These are phyloP conservation scores for Candida tetrigidarum DNA, from an alignment of 1,139 yeast genomes.

Conservation along the genomic window DNA sequence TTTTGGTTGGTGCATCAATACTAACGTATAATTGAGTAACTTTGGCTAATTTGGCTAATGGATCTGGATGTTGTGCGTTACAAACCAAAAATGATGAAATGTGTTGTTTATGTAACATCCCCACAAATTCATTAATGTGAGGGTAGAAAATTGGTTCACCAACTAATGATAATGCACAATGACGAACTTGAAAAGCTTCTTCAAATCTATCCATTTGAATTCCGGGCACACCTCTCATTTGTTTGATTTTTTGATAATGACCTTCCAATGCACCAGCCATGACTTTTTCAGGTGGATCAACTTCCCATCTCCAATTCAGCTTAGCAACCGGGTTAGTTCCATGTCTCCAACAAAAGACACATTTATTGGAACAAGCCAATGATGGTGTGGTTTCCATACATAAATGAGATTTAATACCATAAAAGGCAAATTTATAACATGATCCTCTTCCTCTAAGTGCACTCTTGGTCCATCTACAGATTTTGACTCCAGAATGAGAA, in stretches of 20 bases:
- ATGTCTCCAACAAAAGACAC: slow-evolving; percentile 98
- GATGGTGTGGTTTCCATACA: slow-evolving; percentile 98
- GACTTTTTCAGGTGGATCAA: slow-evolving; percentile 85
- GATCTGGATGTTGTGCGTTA: slow-evolving; percentile 95
- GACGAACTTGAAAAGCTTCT: slow-evolving; percentile 87
- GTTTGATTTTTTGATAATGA: slow-evolving; percentile 89
- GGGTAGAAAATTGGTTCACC: slow-evolving; percentile 97
- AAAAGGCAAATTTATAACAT: slow-evolving; percentile 90
- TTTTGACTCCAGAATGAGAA: slow-evolving; percentile 93
- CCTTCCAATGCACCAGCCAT: slow-evolving; percentile 86
- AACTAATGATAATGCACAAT: slow-evolving; percentile 89
- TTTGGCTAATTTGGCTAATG: slow-evolving; percentile 64
- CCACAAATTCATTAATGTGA: slow-evolving; percentile 81
- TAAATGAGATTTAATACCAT: slow-evolving; percentile 86
- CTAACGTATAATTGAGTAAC: slow-evolving; percentile 93
- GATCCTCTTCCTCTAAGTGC: slow-evolving; percentile 95
- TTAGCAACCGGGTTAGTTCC: slow-evolving; percentile 98
- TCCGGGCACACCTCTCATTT: slow-evolving; percentile 96
- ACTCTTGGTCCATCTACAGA: slow-evolving; percentile 96
- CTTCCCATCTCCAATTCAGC: slow-evolving; percentile 92
- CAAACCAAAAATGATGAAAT: slow-evolving; percentile 91
- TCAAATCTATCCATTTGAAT: slow-evolving; percentile 87
- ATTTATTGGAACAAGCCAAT: slow-evolving; percentile 89
- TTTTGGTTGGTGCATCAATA: slow-evolving; percentile 88
- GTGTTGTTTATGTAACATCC: slow-evolving; percentile 73